Base-by-base conservation (phyloP, 768 basidiomycete genomes). In the Pilatotrama ljubarskyi region DNA sequence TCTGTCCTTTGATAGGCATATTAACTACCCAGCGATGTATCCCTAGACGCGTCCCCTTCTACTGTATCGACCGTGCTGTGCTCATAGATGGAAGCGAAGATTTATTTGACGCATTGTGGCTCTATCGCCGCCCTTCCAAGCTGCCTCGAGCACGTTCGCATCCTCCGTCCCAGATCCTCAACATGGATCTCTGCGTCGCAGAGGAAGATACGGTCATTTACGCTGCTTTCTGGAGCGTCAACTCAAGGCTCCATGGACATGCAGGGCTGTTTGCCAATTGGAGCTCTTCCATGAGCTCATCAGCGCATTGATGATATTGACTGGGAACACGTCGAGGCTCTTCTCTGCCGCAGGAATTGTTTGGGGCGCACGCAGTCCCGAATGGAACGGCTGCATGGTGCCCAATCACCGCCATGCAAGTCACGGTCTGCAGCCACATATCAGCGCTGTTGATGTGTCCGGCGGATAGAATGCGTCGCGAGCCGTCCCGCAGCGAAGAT, bases 81-180 rank as follows among this genome's bases (percentile, higher is more conserved):
- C 8, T 18, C 44, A 51, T 36, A 49, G 17, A 51, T 43, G 57
- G 57, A 51, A 58, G 26, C n/a, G 47, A 35, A 24, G 18, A 20
- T 14, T 35, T n/a, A 13, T 6, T 15, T 14, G 35, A 29, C 22
- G n/a, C 17, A 3, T 9, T 15, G 18, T 25, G 36, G 20, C 20
- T 47, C 54, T 37, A 55, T 37, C 54, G 54, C 54, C 54, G 24
- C 22, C 1, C 44, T 56, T 56, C 54, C 54, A 36, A 18, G 54
- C 13, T 46, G 54, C 18, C 17, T 55, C 40, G 35, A 14, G 24
- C 20, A 43, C 54, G 26, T 44, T 43, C 26, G 38, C 15, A 24
- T 22, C 35, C 41, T 22, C 47, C 2, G 26, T 17, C 2, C 25
- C 22, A 44, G 53, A 44, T 54, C 53, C 42, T 25, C 43, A 9